phyloP scores from a whole-genome alignment of 2,329 filamentous ascomycete genomes.

The Paraphaeosphaeria minitans region DNA sequence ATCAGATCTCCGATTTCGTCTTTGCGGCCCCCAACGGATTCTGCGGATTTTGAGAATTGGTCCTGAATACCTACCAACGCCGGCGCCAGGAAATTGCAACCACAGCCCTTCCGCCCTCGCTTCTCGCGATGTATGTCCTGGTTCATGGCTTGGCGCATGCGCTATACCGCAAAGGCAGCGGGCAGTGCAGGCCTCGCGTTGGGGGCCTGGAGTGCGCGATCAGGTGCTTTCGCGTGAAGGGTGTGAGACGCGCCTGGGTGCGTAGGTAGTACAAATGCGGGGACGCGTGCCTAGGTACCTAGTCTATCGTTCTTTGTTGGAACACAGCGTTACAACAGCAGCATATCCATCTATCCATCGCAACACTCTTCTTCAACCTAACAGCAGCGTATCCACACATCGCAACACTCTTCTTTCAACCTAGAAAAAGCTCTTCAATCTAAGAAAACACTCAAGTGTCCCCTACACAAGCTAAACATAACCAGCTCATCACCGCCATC shows the following conservation, averaged over 20 bases:
- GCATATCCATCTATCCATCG: neutral
- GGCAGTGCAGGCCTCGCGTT: neutral
- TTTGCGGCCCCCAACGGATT: no score
- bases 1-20: no score
- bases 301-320: neutral
- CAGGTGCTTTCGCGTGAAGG: slow-evolving; percentile 11
- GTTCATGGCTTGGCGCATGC: neutral
- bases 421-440: neutral
- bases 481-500: neutral
- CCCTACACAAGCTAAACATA: neutral
- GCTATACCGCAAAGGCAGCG: neutral
- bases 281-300: no score
- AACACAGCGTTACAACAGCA: neutral
- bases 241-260: neutral
- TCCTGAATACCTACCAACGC: no score
- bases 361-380: neutral
- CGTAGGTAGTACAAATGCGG: slow-evolving; percentile 2
- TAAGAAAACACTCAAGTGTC: neutral
- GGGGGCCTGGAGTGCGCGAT: slow-evolving; percentile 5
- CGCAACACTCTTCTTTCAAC: neutral
- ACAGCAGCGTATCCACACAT: neutral
- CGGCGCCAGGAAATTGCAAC: neutral
- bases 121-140: neutral
- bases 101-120: slow-evolving; percentile 7
- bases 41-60: no score